A percentile compares a stretch with the other conserved stretches of the same genome.
phyloP scores from a whole-genome alignment of 2,329 filamentous ascomycete species.

The Tolypocladium ophioglossoides region DNA sequence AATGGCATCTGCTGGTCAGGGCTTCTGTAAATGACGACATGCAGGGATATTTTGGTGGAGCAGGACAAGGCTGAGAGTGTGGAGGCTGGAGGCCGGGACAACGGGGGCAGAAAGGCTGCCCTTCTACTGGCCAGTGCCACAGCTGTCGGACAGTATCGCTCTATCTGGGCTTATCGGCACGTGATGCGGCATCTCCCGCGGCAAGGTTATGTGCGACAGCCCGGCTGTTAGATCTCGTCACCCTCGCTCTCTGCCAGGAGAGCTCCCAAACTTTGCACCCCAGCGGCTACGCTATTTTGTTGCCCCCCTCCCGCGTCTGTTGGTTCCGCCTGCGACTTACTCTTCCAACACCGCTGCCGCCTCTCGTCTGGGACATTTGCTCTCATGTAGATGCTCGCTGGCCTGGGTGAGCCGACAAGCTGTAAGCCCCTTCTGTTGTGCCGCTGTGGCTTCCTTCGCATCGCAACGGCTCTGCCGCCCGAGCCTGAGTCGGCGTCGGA shows the following conservation, averaged over 20 bases:
- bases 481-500: not conserved
- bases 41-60: not conserved
- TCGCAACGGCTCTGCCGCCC: slow-evolving; percentile 8
- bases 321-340: not conserved
- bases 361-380: slow-evolving; percentile 6
- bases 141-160: not conserved
- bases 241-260: slow-evolving; percentile 17
- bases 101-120: not conserved
- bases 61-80: not conserved
- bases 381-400: slow-evolving; percentile 25
- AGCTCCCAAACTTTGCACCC: slow-evolving; percentile 26
- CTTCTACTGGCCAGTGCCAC: slow-evolving; percentile 2
- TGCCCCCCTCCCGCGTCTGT: not conserved
- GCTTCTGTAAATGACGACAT: not conserved
- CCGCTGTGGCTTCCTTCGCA: slow-evolving; percentile 7
- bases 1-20: too few species aligned
- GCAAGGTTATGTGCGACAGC: slow-evolving; percentile 11
- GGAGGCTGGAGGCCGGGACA: not conserved
- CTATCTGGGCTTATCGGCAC: slow-evolving; percentile 19
- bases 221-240: slow-evolving; percentile 21
- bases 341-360: not conserved
- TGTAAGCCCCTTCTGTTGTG: slow-evolving; percentile 17
- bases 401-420: slow-evolving; percentile 20
- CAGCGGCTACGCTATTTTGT: not conserved
- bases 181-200: slow-evolving; percentile 21